Conservation (phyloP, 768 basidiomycete genomes). For the Boletellus sp. region DNA sequence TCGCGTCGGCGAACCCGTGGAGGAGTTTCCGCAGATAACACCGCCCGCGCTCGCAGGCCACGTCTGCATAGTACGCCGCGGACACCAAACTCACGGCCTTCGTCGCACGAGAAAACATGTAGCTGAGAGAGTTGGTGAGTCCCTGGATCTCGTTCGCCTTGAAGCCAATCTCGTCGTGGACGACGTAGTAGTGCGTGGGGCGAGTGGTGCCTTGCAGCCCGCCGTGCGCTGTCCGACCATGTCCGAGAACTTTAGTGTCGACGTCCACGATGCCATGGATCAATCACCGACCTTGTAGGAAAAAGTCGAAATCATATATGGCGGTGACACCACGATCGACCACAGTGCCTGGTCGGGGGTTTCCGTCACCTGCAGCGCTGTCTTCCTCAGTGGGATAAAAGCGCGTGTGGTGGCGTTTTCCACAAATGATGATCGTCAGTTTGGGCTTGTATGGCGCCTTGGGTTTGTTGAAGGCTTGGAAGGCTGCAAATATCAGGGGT, state of each 20-base stretch:
- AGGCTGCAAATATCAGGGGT: slow-evolving; percentile 42
- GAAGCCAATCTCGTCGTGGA: slow-evolving; percentile 52
- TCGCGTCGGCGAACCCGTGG: slow-evolving; percentile 31
- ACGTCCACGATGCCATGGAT: not conserved
- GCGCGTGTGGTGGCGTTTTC: slow-evolving; percentile 56
- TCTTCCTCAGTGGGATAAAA: slow-evolving; percentile 49
- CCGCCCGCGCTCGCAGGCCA: slow-evolving; percentile 52
- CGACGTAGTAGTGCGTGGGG: slow-evolving; percentile 54
- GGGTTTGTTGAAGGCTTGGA: slow-evolving; percentile 35
- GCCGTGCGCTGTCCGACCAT: slow-evolving; percentile 34
- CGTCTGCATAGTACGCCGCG: slow-evolving; percentile 42
- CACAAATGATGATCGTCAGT: slow-evolving; percentile 52
- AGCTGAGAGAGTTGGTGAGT: slow-evolving; percentile 54
- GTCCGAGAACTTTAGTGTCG: not conserved
- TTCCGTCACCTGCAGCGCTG: slow-evolving; percentile 43
- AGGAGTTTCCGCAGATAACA: slow-evolving; percentile 51
- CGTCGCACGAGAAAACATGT: slow-evolving; percentile 59
- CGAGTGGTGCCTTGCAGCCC: slow-evolving; percentile 47
- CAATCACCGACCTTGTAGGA: slow-evolving; percentile 41
- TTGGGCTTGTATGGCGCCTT: slow-evolving; percentile 41
- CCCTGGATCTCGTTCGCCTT: slow-evolving; percentile 47
- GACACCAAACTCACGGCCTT: slow-evolving; percentile 39
- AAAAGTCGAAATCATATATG: slow-evolving; percentile 54
- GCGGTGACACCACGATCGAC: slow-evolving; percentile 54
- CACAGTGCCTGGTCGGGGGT: slow-evolving; percentile 50